Conservation (phyloP, 2,329 filamentous ascomycete genomes). For the Sporothrix schenckii region DNA sequence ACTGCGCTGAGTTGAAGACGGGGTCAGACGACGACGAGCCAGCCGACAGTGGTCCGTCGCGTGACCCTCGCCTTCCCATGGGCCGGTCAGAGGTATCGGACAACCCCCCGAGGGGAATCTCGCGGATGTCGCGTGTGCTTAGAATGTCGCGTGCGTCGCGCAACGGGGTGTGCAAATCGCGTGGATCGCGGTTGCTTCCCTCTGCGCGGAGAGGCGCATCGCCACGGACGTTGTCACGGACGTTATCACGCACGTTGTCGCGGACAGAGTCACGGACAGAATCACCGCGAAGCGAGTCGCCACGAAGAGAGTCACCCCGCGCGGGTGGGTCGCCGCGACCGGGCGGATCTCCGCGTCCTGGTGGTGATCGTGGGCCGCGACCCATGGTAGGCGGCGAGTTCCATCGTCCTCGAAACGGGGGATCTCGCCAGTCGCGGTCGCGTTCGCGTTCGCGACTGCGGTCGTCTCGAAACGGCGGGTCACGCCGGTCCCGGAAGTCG, state of each 20-base stretch:
- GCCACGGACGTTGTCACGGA: background rate
- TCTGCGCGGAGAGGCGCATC: background rate
- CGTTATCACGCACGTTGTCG: no score
- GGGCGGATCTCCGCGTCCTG: conserved; percentile 39
- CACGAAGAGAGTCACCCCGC: conserved; percentile 24
- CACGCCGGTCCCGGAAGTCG: conserved; percentile 60
- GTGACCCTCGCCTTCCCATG: conserved; percentile 60
- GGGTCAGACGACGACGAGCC: conserved; percentile 72
- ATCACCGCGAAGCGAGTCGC: conserved; percentile 40
- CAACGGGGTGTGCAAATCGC: conserved; percentile 52
- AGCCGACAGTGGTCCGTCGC: conserved; percentile 73
- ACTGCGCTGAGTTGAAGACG: conserved; percentile 55
- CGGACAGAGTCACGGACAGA: background rate
- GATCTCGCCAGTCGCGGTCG: conserved; percentile 43
- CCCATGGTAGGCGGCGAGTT: conserved; percentile 63
- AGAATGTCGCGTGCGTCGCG: conserved; percentile 48
- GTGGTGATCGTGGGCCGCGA: conserved; percentile 58
- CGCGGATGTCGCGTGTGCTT: conserved; percentile 47
- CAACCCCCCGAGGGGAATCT: conserved; percentile 63
- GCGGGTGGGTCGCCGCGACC: conserved; percentile 24
- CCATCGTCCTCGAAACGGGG: conserved; percentile 61
- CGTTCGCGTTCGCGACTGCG: conserved; percentile 63
- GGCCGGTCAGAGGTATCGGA: conserved; percentile 63
- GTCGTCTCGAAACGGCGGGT: conserved; percentile 56
- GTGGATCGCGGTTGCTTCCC: conserved; percentile 65